Conservation (phyloP, 257 asterid genomes). For the Solanum lycopersicoides region DNA sequence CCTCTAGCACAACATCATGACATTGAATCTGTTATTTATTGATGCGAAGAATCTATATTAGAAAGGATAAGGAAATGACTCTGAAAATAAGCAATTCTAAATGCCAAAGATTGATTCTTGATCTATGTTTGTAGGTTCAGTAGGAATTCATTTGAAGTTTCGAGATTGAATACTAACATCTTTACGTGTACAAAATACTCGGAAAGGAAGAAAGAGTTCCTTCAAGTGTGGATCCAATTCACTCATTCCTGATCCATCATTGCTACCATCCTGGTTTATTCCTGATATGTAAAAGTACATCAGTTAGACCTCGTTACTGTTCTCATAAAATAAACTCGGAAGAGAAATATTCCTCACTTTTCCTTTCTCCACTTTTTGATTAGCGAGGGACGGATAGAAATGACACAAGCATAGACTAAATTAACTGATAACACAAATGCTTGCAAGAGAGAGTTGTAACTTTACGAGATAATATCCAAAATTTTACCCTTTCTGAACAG, state of each 20-base stretch:
- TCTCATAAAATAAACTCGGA: not conserved
- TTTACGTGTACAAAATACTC: constrained; percentile 33
- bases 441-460: not conserved
- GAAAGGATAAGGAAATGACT: not conserved
- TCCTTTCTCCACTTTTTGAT: no score
- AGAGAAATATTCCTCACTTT: not conserved
- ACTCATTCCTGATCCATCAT: constrained; percentile 1
- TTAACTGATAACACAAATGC: not conserved
- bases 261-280: constrained; percentile 1
- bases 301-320: not conserved
- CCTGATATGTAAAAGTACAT: not conserved
- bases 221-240: constrained; percentile 10
- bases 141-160: not conserved
- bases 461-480: not conserved
- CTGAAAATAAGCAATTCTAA: not conserved
- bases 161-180: constrained; percentile 23
- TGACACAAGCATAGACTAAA: not conserved
- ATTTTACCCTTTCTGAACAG: not conserved
- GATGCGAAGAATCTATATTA: not conserved
- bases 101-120: not conserved
- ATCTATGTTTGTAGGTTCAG: not conserved
- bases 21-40: constrained; percentile 43
- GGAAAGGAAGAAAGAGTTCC: constrained; percentile 30
- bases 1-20: constrained; percentile 68
- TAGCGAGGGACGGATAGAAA: no score